phyloP scores from a whole-genome alignment of 1,284 basidiomycete species.

The Leccinum insolens region DNA sequence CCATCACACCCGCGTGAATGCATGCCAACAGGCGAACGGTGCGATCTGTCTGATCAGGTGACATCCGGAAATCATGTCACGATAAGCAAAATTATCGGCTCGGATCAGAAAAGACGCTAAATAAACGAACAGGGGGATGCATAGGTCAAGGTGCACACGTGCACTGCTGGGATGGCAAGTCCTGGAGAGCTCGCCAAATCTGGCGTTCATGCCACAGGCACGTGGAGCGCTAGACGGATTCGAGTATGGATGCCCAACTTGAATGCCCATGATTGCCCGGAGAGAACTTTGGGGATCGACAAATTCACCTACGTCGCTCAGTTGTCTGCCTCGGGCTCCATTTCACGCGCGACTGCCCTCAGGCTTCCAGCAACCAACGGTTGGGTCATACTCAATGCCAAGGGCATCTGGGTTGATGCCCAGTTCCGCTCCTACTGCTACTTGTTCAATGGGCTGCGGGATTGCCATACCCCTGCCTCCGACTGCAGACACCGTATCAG shows the following conservation, averaged over 20 bases:
- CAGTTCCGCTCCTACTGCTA: too few species aligned
- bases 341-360: too few species aligned
- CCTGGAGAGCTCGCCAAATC: neutral
- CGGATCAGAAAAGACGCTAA: neutral
- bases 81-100: neutral
- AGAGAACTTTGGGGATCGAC: neutral
- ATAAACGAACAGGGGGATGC: neutral
- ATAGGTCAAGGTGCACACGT: neutral
- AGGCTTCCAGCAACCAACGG: too few species aligned
- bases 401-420: too few species aligned
- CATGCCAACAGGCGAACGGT: neutral
- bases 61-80: neutral
- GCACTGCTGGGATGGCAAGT: neutral
- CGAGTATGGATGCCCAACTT: neutral
- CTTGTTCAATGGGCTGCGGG: too few species aligned
- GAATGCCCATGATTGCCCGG: neutral
- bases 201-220: neutral
- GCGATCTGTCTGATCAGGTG: neutral
- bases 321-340: too few species aligned
- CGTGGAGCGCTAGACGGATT: neutral
- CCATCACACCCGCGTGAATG: neutral
- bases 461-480: too few species aligned
- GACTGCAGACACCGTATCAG: too few species aligned
- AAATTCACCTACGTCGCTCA: too few species aligned
- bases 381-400: too few species aligned